Evolutionary conservation across 1,139 yeast genomes (phyloP).

Genomic region (Sugiyamaella novakii): DNA sequence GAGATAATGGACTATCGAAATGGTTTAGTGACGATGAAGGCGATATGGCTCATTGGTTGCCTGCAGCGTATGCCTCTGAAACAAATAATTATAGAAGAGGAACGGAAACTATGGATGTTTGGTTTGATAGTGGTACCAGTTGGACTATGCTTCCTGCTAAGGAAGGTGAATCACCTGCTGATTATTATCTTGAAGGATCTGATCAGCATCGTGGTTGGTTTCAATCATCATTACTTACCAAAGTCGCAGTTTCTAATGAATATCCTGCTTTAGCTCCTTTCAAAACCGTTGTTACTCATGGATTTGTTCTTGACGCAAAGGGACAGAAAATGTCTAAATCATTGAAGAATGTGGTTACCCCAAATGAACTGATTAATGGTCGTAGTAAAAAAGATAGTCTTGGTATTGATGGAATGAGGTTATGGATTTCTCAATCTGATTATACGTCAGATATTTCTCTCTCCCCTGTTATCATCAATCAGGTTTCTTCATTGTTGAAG

Average conservation of each 20-base stretch:
- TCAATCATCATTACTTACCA: slow-evolving; percentile 86
- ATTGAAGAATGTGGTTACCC: slow-evolving; percentile 77
- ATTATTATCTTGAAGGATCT: slow-evolving; percentile 87
- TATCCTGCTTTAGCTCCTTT: slow-evolving; percentile 58
- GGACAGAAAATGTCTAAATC: slow-evolving; percentile 95
- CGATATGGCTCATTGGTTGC: slow-evolving; percentile 72
- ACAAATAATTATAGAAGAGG: slow-evolving; percentile 53
- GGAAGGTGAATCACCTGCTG: slow-evolving; percentile 52
- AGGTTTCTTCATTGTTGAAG: slow-evolving; percentile 78
- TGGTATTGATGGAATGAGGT: slow-evolving; percentile 88
- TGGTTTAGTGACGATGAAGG: slow-evolving; percentile 60
- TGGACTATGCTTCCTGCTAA: slow-evolving; percentile 67
- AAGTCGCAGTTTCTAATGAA: slow-evolving; percentile 52
- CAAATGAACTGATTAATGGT: slow-evolving; percentile 61
- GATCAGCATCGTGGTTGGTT: slow-evolving; percentile 99
- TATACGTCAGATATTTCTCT: slow-evolving; percentile 78
- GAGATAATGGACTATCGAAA: slow-evolving; percentile 50
- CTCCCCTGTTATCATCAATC: slow-evolving; percentile 69
- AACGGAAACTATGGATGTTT: slow-evolving; percentile 93
- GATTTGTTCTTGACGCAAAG: slow-evolving; percentile 83
- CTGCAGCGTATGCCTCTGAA: slow-evolving; percentile 41
- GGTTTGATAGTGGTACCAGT: slow-evolving; percentile 97
- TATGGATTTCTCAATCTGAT: slow-evolving; percentile 90
- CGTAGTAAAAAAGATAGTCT: slow-evolving; percentile 64
- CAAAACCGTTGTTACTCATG: slow-evolving; percentile 81